A percentile compares a stretch with the other conserved stretches of the same genome.
Evolutionary conservation across 1,284 basidiomycete genomes (phyloP).

Genomic region (Sporisorium graminicola): DNA sequence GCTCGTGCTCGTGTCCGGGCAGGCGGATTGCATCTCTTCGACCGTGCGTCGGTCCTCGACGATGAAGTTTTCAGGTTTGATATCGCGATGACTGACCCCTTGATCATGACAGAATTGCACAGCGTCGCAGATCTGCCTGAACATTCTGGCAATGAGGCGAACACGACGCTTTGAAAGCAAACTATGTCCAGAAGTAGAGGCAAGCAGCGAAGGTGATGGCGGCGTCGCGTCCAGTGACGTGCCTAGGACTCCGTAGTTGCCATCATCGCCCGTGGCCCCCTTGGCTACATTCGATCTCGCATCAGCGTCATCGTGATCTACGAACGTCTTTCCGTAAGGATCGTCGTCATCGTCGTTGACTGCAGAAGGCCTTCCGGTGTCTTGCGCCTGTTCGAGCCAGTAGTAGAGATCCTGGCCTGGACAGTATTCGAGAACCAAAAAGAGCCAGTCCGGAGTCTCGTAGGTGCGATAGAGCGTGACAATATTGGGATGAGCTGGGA

Average conservation of each 20-base stretch:
- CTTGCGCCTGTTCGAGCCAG: slow-evolving; percentile 81
- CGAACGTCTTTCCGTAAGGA: slow-evolving; percentile 4
- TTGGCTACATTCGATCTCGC: not conserved
- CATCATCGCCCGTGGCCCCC: slow-evolving; percentile 4
- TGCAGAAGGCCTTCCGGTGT: slow-evolving; percentile 53
- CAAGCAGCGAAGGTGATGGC: slow-evolving; percentile 89
- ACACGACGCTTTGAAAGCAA: slow-evolving; percentile 88
- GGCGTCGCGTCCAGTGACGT: slow-evolving; percentile 72
- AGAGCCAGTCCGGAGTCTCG: slow-evolving; percentile 82
- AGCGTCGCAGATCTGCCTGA: slow-evolving; percentile 96
- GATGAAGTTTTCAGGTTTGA: slow-evolving; percentile 82
- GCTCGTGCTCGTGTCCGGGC: slow-evolving; percentile 74
- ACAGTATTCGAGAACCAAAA: slow-evolving; percentile 89
- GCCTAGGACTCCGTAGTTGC: slow-evolving; percentile 23
- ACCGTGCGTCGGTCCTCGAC: slow-evolving; percentile 65
- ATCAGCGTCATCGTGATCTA: slow-evolving; percentile 4
- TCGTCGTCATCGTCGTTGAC: slow-evolving; percentile 21
- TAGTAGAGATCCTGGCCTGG: slow-evolving; percentile 92
- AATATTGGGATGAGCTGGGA: slow-evolving; percentile 91
- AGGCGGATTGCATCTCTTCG: slow-evolving; percentile 69
- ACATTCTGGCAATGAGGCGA: slow-evolving; percentile 94
- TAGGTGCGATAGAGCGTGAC: slow-evolving; percentile 82
- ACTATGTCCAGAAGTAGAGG: slow-evolving; percentile 80
- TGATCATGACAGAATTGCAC: slow-evolving; percentile 95
- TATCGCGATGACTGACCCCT: slow-evolving; percentile 93